Conservation (phyloP, 2,329 filamentous ascomycete genomes). For the Byssoonygena ceratinophila region DNA sequence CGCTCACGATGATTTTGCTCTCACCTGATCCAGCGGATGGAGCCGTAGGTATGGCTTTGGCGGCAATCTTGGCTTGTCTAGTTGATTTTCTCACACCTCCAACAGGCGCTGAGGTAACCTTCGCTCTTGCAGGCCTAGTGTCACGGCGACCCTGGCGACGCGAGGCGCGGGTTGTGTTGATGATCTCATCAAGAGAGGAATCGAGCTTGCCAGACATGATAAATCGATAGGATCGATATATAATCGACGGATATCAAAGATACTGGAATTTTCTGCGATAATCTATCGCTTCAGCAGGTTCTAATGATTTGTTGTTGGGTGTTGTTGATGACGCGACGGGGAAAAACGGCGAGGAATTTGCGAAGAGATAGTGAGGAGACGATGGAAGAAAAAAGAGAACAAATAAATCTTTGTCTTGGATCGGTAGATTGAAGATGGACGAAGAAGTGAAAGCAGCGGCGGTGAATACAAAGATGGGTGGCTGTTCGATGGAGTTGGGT, state of each 20-base stretch:
- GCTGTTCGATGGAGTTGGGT: not conserved
- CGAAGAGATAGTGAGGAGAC: not conserved
- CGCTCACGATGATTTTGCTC: slow-evolving; percentile 97
- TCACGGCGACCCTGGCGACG: slow-evolving; percentile 40
- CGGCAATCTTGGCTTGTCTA: slow-evolving; percentile 37
- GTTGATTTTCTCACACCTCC: slow-evolving; percentile 77
- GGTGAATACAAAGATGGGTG: slow-evolving; percentile 4
- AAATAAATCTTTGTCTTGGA: not conserved
- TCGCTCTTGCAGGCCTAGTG: slow-evolving; percentile 18
- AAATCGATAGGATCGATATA: slow-evolving; percentile 28
- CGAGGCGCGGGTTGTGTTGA: slow-evolving; percentile 59
- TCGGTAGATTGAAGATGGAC: not conserved
- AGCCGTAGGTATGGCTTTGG: slow-evolving; percentile 53
- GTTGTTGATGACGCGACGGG: slow-evolving; percentile 4
- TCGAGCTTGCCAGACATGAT: slow-evolving; percentile 92
- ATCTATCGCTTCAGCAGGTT: not conserved
- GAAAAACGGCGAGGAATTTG: not conserved
- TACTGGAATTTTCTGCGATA: no score
- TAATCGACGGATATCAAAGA: slow-evolving; percentile 1
- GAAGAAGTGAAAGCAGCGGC: slow-evolving; percentile 2
- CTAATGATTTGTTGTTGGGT: no score
- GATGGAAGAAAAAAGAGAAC: not conserved
- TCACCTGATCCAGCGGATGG: slow-evolving; percentile 54
- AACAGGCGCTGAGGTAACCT: slow-evolving; percentile 54
- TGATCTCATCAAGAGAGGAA: slow-evolving; percentile 93